These are phyloP conservation scores for Mallotus nudiflorus DNA, from an alignment of 345 rosid species.

Conservation along the genomic window DNA sequence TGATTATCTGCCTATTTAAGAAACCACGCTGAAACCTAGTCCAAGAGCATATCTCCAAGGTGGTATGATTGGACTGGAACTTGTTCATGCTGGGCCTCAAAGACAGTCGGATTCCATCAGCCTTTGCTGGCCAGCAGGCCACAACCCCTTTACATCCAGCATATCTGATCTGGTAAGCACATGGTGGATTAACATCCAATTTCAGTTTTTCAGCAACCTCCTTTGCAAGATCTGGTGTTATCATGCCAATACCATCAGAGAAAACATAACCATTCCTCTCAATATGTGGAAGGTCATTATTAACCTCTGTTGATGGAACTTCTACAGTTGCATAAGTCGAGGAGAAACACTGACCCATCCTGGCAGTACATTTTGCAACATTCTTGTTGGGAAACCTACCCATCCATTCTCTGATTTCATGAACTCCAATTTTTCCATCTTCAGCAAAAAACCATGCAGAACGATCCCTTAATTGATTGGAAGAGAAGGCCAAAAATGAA, in stretches of 20 bases:
- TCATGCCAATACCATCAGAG: conserved; percentile 93
- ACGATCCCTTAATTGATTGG: conserved; percentile 87
- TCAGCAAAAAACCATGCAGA: conserved; percentile 98
- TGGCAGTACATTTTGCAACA: conserved; percentile 85
- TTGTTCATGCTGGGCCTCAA: conserved; percentile 75
- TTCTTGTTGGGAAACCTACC: conserved; percentile 65
- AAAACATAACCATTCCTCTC: conserved; percentile 56
- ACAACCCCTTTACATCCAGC: conserved; percentile 93
- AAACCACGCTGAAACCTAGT: conserved; percentile 93
- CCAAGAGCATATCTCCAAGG: conserved; percentile 85
- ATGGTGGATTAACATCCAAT: conserved; percentile 51
- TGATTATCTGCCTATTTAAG: conserved; percentile 84
- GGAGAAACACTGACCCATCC: conserved; percentile 96
- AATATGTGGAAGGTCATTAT: conserved; percentile 54
- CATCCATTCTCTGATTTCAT: conserved; percentile 63
- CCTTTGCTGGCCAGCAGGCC: conserved; percentile 83
- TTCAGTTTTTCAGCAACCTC: conserved; percentile 72
- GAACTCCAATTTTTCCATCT: conserved; percentile 47
- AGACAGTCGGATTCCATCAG: conserved; percentile 58
- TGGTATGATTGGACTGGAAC: conserved; percentile 64
- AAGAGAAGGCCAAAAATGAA: conserved; percentile 87
- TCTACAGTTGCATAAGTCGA: conserved; percentile 89
- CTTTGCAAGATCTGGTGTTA: conserved; percentile 75
- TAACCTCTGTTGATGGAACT: conserved; percentile 55
- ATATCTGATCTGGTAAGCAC: conserved; percentile 89